These are phyloP conservation scores for Coemansia sp. DNA, from an alignment of 192 early-diverging fungal species.

Conservation along the genomic window DNA sequence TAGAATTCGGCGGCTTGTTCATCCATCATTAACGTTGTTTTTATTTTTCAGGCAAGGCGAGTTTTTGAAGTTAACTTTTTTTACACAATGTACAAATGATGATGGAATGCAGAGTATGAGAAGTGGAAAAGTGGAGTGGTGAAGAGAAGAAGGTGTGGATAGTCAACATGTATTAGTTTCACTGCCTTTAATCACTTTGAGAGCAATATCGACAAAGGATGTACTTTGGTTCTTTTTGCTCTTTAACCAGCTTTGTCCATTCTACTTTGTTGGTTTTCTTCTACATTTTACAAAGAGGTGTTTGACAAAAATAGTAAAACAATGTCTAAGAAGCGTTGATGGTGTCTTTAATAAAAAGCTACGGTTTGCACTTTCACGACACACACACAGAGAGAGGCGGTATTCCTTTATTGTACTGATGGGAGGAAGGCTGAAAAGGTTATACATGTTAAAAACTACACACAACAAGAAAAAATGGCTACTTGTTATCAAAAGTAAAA, in stretches of 20 bases:
- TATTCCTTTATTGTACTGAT: not conserved
- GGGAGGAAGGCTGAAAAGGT: not conserved
- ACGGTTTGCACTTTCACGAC: not conserved
- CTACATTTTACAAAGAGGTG: not conserved
- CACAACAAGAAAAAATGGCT: not conserved
- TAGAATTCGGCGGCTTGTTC: conserved; percentile 4
- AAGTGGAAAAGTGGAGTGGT: not conserved
- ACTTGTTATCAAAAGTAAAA: not conserved
- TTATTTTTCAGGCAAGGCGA: not conserved
- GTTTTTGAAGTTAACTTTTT: not conserved
- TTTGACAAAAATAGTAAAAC: not conserved
- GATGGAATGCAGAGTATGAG: not conserved
- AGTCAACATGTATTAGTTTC: not conserved
- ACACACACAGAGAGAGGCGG: not conserved
- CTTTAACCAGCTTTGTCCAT: not conserved
- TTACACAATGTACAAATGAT: not conserved
- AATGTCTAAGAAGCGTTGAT: not conserved
- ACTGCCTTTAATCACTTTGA: not conserved
- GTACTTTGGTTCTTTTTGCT: not conserved
- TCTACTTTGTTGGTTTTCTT: not conserved
- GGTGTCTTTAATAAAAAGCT: not conserved
- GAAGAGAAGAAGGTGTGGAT: not conserved
- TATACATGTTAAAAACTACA: not conserved
- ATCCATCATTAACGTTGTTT: not conserved
- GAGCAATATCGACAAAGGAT: not conserved